Evolutionary conservation across 1,284 basidiomycete species (phyloP).

Genomic region (Kwoniella shivajii): DNA sequence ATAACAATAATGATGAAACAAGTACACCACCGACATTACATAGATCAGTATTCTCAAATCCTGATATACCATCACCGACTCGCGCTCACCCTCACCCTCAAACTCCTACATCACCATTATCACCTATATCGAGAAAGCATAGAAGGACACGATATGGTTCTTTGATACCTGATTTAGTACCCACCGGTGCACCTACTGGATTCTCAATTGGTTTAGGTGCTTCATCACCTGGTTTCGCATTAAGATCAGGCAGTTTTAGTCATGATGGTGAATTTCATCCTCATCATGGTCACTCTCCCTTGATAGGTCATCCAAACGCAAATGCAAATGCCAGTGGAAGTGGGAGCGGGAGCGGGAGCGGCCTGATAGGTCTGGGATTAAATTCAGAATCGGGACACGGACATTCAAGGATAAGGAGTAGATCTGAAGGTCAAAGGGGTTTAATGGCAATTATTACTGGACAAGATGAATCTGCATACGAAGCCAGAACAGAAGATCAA

Average conservation of each 20-base stretch:
- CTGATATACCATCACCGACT: conserved; percentile 5
- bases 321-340: not conserved
- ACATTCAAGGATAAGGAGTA: conserved; percentile 18
- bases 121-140: conserved; percentile 18
- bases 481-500: conserved; percentile 1
- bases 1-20: no score
- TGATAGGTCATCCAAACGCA: not conserved
- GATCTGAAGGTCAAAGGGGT: conserved; percentile 31
- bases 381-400: not conserved
- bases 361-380: no score
- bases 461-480: conserved; percentile 5
- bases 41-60: conserved; percentile 10
- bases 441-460: conserved; percentile 31
- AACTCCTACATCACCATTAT: conserved; percentile 26
- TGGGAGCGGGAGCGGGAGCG: conserved; percentile 3
- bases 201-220: conserved; percentile 55
- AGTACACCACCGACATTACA: conserved; percentile 4
- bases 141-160: conserved; percentile 46
- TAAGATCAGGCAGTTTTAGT: conserved; percentile 38
- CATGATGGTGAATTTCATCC: conserved; percentile 10
- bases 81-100: not conserved
- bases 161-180: conserved; percentile 49
- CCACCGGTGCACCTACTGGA: conserved; percentile 41
- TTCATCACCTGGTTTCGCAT: conserved; percentile 53
- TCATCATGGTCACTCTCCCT: not conserved